A percentile compares a stretch with the other conserved stretches of the same genome.
These are phyloP conservation scores for Avena sativa DNA, from an alignment of 176 grass and related monocot species.

Conservation along the genomic window DNA sequence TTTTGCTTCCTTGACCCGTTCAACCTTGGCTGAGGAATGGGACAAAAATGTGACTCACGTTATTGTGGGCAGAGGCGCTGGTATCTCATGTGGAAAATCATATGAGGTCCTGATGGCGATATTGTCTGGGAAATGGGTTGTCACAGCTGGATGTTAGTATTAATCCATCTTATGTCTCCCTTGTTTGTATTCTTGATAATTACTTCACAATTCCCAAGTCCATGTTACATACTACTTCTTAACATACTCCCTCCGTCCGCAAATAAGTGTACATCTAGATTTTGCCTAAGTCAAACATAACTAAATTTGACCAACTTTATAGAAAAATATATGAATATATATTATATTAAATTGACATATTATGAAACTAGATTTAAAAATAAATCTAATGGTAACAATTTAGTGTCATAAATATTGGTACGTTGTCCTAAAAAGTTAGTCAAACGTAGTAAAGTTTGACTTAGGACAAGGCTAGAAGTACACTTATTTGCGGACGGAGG, in stretches of 20 bases:
- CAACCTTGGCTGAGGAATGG: constrained; percentile 32
- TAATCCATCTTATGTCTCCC: background rate
- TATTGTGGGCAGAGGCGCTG: constrained; percentile 41
- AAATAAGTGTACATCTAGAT: no score
- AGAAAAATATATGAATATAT: no score
- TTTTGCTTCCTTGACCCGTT: constrained; percentile 37
- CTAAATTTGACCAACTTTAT: no score
- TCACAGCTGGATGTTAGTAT: constrained; percentile 43
- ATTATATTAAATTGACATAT: no score
- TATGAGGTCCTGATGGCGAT: constrained; percentile 58
- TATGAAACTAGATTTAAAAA: no score
- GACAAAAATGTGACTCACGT: constrained; percentile 54
- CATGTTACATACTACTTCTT: background rate
- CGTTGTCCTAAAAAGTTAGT: no score
- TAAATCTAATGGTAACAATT: no score
- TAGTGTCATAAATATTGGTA: no score
- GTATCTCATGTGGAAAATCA: constrained; percentile 20
- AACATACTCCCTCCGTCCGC: background rate
- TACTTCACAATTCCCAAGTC: background rate
- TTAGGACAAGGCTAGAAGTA: no score
- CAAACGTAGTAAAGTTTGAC: no score
- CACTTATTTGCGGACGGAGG: no score
- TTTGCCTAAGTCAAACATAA: no score
- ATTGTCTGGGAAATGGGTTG: constrained; percentile 48
- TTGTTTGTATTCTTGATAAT: background rate